Evolutionary conservation across 2,329 filamentous ascomycete genomes (phyloP).

Genomic region (Hymenoscyphus fructigenus): DNA sequence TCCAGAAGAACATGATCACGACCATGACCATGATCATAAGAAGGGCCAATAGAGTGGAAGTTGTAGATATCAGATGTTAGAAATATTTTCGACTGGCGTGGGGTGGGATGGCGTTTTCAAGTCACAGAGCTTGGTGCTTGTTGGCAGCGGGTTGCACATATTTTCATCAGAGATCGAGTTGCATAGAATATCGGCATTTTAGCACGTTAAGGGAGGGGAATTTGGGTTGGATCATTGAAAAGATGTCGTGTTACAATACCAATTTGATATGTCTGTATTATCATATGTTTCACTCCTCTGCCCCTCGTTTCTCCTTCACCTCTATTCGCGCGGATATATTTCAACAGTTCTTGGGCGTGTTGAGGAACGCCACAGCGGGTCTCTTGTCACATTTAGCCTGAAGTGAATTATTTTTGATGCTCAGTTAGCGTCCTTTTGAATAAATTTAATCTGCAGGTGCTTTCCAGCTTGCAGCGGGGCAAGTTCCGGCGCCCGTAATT

Average conservation of each 20-base stretch:
- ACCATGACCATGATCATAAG: conserved; percentile 38
- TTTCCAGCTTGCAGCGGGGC: background rate
- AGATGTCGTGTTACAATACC: conserved; percentile 22
- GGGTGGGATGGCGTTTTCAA: conserved; percentile 6
- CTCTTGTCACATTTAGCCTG: background rate
- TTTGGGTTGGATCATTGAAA: conserved; percentile 13
- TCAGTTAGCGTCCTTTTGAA: background rate
- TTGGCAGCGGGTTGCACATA: conserved; percentile 4
- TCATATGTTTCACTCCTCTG: conserved; percentile 4
- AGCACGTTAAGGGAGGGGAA: conserved; percentile 20
- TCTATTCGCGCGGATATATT: conserved; percentile 16
- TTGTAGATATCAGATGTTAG: conserved; percentile 18
- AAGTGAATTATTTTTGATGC: background rate
- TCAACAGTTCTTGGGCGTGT: background rate
- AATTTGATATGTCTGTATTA: conserved; percentile 14
- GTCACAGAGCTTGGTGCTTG: background rate
- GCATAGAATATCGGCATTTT: conserved; percentile 16
- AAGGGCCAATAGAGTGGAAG: conserved; percentile 30
- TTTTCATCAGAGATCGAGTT: conserved; percentile 14
- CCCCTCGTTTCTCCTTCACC: background rate
- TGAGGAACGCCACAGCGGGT: background rate
- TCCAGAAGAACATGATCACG: conserved; percentile 53
- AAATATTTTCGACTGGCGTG: conserved; percentile 1
- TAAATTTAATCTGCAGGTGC: background rate
- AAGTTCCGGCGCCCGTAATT: background rate